Conservation (phyloP, 2,329 filamentous ascomycete species). For the Cordyceps farinosa region DNA sequence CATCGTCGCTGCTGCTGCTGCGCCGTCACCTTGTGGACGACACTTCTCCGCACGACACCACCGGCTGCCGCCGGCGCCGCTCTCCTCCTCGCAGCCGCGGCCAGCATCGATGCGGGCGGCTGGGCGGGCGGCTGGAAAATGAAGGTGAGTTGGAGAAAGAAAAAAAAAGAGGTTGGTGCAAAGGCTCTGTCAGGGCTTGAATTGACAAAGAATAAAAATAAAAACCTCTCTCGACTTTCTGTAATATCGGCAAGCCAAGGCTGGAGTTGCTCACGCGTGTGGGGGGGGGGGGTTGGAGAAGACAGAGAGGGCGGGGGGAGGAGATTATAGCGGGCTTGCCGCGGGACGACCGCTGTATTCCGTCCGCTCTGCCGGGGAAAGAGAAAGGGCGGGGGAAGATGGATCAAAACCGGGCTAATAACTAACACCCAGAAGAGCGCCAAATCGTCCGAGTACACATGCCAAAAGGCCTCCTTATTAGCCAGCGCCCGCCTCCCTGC, state of each 20-base stretch:
- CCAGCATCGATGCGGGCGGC: background rate
- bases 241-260: background rate
- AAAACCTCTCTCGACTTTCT: background rate
- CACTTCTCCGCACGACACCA: constrained; percentile 11
- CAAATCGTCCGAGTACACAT: too few relatives aligned
- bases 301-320: background rate
- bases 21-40: background rate
- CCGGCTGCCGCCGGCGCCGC: background rate
- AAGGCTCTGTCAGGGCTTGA: background rate
- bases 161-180: background rate
- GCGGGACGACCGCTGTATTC: background rate
- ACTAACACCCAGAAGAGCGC: too few relatives aligned
- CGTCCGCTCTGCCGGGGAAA: background rate
- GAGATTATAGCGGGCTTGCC: too few relatives aligned
- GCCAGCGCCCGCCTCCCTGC: too few relatives aligned
- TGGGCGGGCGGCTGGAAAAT: background rate
- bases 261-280: background rate
- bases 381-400: background rate
- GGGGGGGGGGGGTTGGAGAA: background rate
- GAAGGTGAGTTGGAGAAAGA: background rate
- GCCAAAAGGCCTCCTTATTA: too few relatives aligned
- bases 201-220: background rate
- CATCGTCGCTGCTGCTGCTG: constrained; percentile 17
- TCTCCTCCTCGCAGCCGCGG: constrained; percentile 2
- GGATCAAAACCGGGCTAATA: too few relatives aligned